phyloP scores from a whole-genome alignment of 768 basidiomycete genomes.

The Amanita muscaria region DNA sequence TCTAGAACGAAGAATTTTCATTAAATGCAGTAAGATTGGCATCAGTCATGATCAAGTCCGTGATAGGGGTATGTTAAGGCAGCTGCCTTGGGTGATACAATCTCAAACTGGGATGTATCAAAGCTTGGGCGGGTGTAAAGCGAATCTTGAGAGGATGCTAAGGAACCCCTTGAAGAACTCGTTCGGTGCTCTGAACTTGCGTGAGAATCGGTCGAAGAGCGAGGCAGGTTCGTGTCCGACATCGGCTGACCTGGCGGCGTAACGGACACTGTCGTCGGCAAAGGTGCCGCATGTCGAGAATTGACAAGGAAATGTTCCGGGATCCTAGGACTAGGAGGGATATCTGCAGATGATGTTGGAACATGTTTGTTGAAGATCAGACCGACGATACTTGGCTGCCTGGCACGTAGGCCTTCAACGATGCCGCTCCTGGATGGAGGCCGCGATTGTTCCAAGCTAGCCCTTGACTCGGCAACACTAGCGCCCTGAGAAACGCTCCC shows the following conservation, averaged over 20 bases:
- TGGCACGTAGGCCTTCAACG: conserved; percentile 11
- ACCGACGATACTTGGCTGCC: not conserved
- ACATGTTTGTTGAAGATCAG: not conserved
- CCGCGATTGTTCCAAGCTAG: conserved; percentile 5
- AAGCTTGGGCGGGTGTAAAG: conserved; percentile 42
- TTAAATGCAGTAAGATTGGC: conserved; percentile 4
- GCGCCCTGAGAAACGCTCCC: conserved; percentile 9
- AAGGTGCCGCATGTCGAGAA: not conserved
- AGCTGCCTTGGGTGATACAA: conserved; percentile 43
- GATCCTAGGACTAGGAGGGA: conserved; percentile 57
- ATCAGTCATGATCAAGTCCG: conserved; percentile 32
- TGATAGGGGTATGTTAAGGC: conserved; percentile 51
- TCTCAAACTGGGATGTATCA: conserved; percentile 61
- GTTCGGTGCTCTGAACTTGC: not conserved
- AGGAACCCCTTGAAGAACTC: conserved; percentile 16
- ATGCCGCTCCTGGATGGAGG: conserved; percentile 15
- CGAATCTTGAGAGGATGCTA: conserved; percentile 34
- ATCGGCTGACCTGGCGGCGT: conserved; percentile 17
- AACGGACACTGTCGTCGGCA: not conserved
- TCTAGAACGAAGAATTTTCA: not conserved
- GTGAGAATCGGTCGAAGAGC: not conserved
- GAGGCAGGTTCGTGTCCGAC: not conserved
- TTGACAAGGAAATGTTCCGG: conserved; percentile 37
- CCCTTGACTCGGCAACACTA: not conserved
- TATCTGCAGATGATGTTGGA: conserved; percentile 28